Base-by-base conservation (phyloP, 371 early-diverging fungal species). In the Mucor circinelloides region DNA sequence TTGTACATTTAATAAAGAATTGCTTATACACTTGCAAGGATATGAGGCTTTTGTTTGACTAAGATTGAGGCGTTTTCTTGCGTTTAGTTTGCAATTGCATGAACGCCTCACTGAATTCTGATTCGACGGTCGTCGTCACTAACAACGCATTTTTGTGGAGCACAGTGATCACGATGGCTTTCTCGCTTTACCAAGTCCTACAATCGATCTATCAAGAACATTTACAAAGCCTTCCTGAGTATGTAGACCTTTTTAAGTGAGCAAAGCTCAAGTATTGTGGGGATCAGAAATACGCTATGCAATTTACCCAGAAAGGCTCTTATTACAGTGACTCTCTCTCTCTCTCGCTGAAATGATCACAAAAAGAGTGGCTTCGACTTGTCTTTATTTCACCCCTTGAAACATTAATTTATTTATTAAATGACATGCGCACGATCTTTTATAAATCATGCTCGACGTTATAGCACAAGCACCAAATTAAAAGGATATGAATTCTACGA, bases 401-500 rank as follows among this genome's bases (percentile, higher is more conserved):
- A 55, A 28, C 15, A 55, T 55, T 55, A 55, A 34, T 23, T 58
- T 30, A 38, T 28, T 55, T 31, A 55, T 55, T 31, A 55, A 55
- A 55, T 55, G 55, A 27, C 28, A 55, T 58, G 58, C 36, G n/a
- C n/a, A 55, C 30, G 31, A 15, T 31, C 8, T 30, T 58, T 60
- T n/a, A 17, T 27, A 60, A 21, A n/a, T 44, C 60, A 40, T 30
- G 19, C 38, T 21, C 55, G 55, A 17, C 12, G 6, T 28, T 55
- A 55, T 19, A 30, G 30, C 17, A 55, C 55, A 55, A 15, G 15
- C 5, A 31, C 21, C 17, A 71, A 71, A 38, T 25, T 60, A 19
- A 64, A 65, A 50, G 68, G 72, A 2, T 72, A 72, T 44, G 72
- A 72, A 17, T 72, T 72, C 25, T 72, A 68, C 28, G 23, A 61